Base-by-base conservation (phyloP, 768 basidiomycete species). In the Russula abietina region DNA sequence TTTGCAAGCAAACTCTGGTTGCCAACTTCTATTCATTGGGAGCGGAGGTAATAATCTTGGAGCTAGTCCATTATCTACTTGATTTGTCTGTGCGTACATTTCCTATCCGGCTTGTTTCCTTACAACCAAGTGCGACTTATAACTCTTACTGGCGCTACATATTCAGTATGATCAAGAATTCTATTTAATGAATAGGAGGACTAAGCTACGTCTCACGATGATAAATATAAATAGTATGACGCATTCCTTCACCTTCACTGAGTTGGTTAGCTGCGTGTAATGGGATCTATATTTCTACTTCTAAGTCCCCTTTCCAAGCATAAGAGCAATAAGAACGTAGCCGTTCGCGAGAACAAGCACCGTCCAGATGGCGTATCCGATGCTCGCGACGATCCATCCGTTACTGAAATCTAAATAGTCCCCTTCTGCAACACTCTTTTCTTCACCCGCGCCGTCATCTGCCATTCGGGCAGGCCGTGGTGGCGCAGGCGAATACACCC, bases 281-380 rank as follows among this genome's bases (percentile, higher is more conserved):
- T 24, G 45, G 2, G 2, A 36, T 59, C 57, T 59, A 57, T 9
- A n/a, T 1, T 39, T 45, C 45, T 53, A 26, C 0, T 57, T 55
- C 54, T 66, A 69, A 2, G 28, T 38, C 26, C 64, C 67, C 61
- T 74, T 53, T 8, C 81, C 80, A 69, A 80, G 66, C 5, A 72
- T 81, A 48, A 93, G 74, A 43, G 79, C 80, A 12, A 85, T 79
- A 61, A 95, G 78, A 5, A 87, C 91, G 71, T 93, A 94, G 33
- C 81, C 69, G 68, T 95, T 93, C 30, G 91, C 92, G 9, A 81
- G 74, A 9, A 87, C 71, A 26, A 93, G 77, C 6, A 91, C 66
- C 12, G 85, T 67, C 80, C 86, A 92, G 33, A 93, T 83, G 19
- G 74, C 17, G 64, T 75, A 80, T 4, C 85, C 89, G 17, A 88